Evolutionary conservation across 2,329 filamentous ascomycete genomes (phyloP).

Genomic region (Talaromyces verruculosus): DNA sequence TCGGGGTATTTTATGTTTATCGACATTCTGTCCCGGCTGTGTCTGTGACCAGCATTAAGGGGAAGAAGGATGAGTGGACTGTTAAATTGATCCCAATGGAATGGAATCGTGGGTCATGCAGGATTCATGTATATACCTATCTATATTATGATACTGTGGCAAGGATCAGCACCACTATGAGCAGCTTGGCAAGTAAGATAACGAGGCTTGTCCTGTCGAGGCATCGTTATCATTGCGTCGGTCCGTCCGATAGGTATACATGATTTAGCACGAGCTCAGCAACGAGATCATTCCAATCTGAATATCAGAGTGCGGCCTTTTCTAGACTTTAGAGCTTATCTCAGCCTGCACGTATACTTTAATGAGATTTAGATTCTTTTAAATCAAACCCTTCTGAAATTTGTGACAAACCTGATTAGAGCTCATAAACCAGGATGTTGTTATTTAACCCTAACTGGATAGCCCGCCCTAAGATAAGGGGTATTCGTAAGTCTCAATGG

Average conservation of each 20-base stretch:
- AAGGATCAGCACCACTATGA: no score
- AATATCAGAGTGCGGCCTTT: not conserved
- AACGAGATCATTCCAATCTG: not conserved
- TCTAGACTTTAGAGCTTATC: not conserved
- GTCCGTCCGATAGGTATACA: not conserved
- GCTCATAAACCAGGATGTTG: not conserved
- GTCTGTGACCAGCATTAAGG: not conserved
- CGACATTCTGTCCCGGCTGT: slow-evolving; percentile 13
- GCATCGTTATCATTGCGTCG: not conserved
- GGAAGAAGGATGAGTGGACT: not conserved
- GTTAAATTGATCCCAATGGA: not conserved
- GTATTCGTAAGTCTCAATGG: not conserved
- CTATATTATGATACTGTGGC: not conserved
- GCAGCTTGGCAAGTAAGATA: not conserved
- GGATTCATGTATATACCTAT: not conserved
- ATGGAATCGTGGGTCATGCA: not conserved
- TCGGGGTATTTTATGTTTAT: not conserved
- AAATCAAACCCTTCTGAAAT: not conserved
- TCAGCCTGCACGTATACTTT: not conserved
- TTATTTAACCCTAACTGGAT: not conserved
- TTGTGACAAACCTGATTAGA: not conserved
- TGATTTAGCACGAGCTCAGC: not conserved
- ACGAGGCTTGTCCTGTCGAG: not conserved
- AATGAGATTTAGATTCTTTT: not conserved
- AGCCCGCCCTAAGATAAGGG: not conserved